Conservation (phyloP, 1,284 basidiomycete genomes). For the Trichosporon sp. region DNA sequence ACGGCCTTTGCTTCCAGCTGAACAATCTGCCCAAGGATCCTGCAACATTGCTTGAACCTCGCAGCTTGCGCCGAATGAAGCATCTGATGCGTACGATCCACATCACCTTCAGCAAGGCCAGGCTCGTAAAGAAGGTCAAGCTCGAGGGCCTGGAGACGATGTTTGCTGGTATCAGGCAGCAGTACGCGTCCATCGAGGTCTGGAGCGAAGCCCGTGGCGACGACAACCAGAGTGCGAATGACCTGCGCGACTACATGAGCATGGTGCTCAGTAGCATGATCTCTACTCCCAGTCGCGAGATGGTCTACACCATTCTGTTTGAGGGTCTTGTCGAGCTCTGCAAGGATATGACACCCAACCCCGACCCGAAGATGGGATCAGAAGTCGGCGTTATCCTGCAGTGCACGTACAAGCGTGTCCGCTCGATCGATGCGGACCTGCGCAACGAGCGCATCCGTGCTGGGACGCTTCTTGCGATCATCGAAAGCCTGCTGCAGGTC, state of each 20-base stretch:
- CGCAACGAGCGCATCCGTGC: conserved; percentile 74
- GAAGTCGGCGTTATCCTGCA: conserved; percentile 96
- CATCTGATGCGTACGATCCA: conserved; percentile 74
- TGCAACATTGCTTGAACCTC: conserved; percentile 64
- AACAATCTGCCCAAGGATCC: conserved; percentile 76
- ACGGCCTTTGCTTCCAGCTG: conserved; percentile 58
- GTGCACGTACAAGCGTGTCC: conserved; percentile 96
- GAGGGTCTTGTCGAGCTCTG: conserved; percentile 80
- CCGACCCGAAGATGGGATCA: conserved; percentile 74
- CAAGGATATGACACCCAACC: conserved; percentile 62
- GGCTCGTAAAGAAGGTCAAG: conserved; percentile 14
- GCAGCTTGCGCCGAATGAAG: conserved; percentile 86
- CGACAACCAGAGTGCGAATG: conserved; percentile 65
- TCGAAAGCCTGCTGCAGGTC: conserved; percentile 89
- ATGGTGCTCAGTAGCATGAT: conserved; percentile 94
- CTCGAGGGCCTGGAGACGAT: conserved; percentile 17
- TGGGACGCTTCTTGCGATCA: conserved; percentile 82
- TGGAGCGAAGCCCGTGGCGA: conserved; percentile 10
- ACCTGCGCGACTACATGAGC: conserved; percentile 88
- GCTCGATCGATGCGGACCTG: conserved; percentile 88
- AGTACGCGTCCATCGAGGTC: conserved; percentile 18
- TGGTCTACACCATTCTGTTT: conserved; percentile 80
- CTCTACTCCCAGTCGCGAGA: conserved; percentile 82
- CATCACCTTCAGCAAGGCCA: conserved; percentile 13
- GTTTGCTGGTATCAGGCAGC: conserved; percentile 11